phyloP scores from a whole-genome alignment of 495 filamentous ascomycete genomes.

The Neohortaea acidophila region DNA sequence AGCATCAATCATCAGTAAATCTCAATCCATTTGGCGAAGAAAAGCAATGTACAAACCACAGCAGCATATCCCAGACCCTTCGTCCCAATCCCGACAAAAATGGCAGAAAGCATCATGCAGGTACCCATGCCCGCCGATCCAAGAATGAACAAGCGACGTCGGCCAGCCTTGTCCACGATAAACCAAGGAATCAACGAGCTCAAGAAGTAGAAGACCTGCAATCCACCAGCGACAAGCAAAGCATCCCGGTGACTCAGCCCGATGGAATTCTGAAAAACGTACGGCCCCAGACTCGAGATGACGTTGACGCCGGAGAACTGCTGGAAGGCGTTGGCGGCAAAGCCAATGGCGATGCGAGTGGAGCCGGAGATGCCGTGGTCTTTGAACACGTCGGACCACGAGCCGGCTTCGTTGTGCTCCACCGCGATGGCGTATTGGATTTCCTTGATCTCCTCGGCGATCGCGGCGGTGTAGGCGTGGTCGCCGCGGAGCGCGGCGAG shows the following conservation, averaged over 20 bases:
- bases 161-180: too few species aligned
- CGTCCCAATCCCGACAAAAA: slow-evolving; percentile 16
- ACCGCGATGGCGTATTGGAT: slow-evolving; percentile 15
- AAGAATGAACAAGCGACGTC: too few species aligned
- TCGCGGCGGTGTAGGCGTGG: slow-evolving; percentile 2
- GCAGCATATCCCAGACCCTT: slow-evolving; percentile 14
- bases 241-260: slow-evolving; percentile 14
- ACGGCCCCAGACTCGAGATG: slow-evolving; percentile 12
- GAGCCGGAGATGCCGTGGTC: slow-evolving; percentile 12
- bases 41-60: too few species aligned
- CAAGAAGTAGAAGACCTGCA: too few species aligned
- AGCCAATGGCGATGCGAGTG: slow-evolving; percentile 11
- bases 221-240: too few species aligned
- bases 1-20: too few species aligned
- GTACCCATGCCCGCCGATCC: too few species aligned
- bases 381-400: slow-evolving; percentile 15
- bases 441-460: slow-evolving; percentile 12
- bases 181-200: too few species aligned
- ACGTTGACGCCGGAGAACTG: slow-evolving; percentile 14
- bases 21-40: too few species aligned
- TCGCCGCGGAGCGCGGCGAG: slow-evolving; percentile 14
- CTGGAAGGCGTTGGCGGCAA: slow-evolving; percentile 16
- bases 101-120: too few species aligned
- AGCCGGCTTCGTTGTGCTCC: slow-evolving; percentile 10
- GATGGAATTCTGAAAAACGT: slow-evolving; percentile 14